Conservation (phyloP, 2,329 filamentous ascomycete genomes). For the Ophidiomyces ophidiicola region DNA sequence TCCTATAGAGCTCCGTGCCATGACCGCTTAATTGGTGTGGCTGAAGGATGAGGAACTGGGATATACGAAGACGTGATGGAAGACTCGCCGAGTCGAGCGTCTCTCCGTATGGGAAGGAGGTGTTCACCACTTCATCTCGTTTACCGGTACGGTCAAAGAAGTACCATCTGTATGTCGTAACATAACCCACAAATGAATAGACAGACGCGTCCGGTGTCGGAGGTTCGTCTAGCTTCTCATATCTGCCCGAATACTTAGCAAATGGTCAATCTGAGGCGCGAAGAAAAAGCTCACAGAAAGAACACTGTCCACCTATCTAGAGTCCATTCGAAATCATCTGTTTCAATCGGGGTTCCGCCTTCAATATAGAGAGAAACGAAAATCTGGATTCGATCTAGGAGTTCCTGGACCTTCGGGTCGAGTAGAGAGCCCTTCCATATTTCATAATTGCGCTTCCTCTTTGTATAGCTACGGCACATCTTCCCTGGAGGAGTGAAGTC, state of each 20-base stretch:
- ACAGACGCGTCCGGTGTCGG: conserved; percentile 39
- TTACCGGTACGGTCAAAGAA: conserved; percentile 42
- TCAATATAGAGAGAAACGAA: conserved; percentile 82
- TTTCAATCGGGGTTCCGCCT: conserved; percentile 65
- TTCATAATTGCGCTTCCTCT: conserved; percentile 57
- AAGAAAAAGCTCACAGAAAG: conserved; percentile 49
- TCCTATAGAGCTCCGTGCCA: conserved; percentile 66
- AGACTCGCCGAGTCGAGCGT: conserved; percentile 45
- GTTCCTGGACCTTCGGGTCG: conserved; percentile 54
- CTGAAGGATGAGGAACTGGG: conserved; percentile 84
- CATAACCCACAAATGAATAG: conserved; percentile 82
- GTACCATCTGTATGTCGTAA: conserved; percentile 82
- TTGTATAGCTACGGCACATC: conserved; percentile 52
- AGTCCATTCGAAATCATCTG: conserved; percentile 60
- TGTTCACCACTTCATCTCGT: conserved; percentile 33
- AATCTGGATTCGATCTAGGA: conserved; percentile 72
- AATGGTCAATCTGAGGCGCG: neutral
- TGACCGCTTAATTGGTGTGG: conserved; percentile 73
- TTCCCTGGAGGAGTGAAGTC: conserved; percentile 63
- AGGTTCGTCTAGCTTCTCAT: conserved; percentile 41
- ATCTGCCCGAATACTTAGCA: conserved; percentile 25
- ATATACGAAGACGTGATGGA: conserved; percentile 70
- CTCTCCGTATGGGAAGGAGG: conserved; percentile 31
- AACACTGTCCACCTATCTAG: conserved; percentile 83
- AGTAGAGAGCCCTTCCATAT: conserved; percentile 69